Percentiles rank a stretch among this genome's conserved stretches.
Conservation (phyloP, 371 early-diverging fungal genomes). For the Mortierella sp. region DNA sequence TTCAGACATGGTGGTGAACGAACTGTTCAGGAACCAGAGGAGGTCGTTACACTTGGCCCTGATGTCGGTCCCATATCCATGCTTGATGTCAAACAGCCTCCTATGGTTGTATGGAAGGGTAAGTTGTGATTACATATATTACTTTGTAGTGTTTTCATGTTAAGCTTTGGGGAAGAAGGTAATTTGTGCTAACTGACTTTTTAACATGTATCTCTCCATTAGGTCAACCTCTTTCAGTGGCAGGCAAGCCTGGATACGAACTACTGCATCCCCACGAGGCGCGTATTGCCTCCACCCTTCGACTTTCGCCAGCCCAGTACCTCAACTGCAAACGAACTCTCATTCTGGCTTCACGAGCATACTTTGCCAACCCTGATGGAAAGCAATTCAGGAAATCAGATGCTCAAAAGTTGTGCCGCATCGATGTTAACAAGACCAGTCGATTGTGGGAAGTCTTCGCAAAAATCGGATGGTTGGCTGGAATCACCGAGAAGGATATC, state of each 20-base stretch:
- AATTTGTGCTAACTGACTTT: not conserved
- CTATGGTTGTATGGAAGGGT: conserved; percentile 50
- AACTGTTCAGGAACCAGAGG: conserved; percentile 45
- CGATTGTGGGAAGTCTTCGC: conserved; percentile 75
- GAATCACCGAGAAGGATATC: conserved; percentile 39
- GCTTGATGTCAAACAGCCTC: conserved; percentile 25
- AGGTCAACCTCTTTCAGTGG: not conserved
- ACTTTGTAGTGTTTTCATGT: not conserved
- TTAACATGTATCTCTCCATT: not conserved
- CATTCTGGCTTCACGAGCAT: conserved; percentile 65
- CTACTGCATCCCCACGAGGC: conserved; percentile 71
- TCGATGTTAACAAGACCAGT: conserved; percentile 83
- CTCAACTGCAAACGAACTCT: conserved; percentile 71
- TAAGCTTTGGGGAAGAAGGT: not conserved
- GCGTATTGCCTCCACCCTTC: conserved; percentile 74
- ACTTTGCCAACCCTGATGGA: conserved; percentile 36
- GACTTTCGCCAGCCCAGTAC: conserved; percentile 79
- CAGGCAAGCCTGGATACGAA: conserved; percentile 41
- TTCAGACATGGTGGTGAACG: conserved; percentile 53
- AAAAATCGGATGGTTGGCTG: conserved; percentile 66
- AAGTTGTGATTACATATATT: not conserved
- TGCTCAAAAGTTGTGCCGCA: conserved; percentile 77
- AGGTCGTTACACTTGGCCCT: conserved; percentile 23
- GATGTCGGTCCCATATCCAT: conserved; percentile 46
- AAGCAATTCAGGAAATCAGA: conserved; percentile 74